Evolutionary conservation across 169 alveolate genomes (phyloP).

Genomic region (Babesia bovis): DNA sequence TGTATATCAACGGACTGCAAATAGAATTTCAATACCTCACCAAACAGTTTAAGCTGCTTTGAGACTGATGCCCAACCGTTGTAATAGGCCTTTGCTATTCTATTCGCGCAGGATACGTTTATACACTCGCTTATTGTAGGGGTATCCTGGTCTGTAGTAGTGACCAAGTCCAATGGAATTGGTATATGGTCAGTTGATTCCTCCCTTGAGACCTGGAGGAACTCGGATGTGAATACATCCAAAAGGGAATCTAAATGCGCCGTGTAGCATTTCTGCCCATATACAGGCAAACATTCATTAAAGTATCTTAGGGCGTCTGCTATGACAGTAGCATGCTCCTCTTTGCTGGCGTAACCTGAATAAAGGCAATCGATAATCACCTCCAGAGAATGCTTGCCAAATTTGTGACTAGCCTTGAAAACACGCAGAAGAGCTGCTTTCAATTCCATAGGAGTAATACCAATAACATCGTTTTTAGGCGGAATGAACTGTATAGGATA

Average conservation of each 20-base stretch:
- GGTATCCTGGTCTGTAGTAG: neutral
- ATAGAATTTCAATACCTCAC: slow-evolving; percentile 36
- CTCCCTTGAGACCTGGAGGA: slow-evolving; percentile 2
- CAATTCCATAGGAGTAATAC: slow-evolving; percentile 50
- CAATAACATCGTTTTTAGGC: slow-evolving; percentile 57
- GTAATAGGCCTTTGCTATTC: slow-evolving; percentile 27
- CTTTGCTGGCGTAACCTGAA: slow-evolving; percentile 31
- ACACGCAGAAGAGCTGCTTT: slow-evolving; percentile 33
- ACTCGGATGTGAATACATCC: slow-evolving; percentile 40
- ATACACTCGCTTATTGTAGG: neutral
- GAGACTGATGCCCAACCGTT: slow-evolving; percentile 37
- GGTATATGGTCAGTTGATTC: neutral
- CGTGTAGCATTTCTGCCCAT: slow-evolving; percentile 22
- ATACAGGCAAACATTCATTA: slow-evolving; percentile 39
- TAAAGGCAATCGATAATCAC: slow-evolving; percentile 50
- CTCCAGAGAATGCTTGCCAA: slow-evolving; percentile 56
- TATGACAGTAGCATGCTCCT: slow-evolving; percentile 33
- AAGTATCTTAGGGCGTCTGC: slow-evolving; percentile 40
- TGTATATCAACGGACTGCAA: slow-evolving; percentile 19
- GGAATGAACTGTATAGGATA: slow-evolving; percentile 65
- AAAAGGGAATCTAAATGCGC: slow-evolving; percentile 20
- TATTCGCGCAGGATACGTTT: slow-evolving; percentile 5
- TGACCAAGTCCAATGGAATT: neutral
- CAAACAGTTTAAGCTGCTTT: slow-evolving; percentile 34
- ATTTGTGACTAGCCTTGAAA: slow-evolving; percentile 20